Evolutionary conservation across 73 alveolate species (phyloP).

Genomic region (Tetrahymena thermophila): DNA sequence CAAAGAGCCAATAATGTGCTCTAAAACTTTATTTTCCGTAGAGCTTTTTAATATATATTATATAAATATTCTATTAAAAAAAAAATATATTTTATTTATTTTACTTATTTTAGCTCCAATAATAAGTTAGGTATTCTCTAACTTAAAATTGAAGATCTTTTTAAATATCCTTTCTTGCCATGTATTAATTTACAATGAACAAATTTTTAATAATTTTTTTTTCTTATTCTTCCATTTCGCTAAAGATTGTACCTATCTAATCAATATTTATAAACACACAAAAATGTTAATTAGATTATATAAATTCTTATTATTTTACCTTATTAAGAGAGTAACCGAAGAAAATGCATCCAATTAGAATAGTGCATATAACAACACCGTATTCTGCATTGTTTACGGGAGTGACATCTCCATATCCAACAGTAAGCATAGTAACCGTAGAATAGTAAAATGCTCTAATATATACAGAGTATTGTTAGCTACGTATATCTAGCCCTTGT

Average conservation of each 20-base stretch:
- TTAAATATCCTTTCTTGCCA: neutral
- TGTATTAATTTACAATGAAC: neutral
- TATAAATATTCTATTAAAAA: no score
- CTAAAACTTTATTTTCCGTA: neutral
- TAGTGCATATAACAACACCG: neutral
- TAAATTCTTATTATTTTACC: neutral
- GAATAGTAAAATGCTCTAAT: neutral
- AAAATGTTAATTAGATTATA: neutral
- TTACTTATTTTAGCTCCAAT: constrained; percentile 1
- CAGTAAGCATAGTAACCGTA: constrained; percentile 1
- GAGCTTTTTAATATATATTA: neutral
- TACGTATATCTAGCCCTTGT: neutral
- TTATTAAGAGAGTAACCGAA: neutral
- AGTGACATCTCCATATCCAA: constrained; percentile 17
- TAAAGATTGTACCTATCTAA: neutral
- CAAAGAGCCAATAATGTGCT: neutral
- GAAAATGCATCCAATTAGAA: neutral
- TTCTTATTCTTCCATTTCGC: neutral
- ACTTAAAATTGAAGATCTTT: neutral
- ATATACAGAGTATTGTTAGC: neutral
- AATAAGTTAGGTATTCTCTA: neutral
- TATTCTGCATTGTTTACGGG: neutral
- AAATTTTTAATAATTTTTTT: neutral
- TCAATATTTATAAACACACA: neutral
- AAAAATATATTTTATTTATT: no score